Evolutionary conservation across 2,329 filamentous ascomycete genomes (phyloP).

Genomic region (Alternaria ethzedia): DNA sequence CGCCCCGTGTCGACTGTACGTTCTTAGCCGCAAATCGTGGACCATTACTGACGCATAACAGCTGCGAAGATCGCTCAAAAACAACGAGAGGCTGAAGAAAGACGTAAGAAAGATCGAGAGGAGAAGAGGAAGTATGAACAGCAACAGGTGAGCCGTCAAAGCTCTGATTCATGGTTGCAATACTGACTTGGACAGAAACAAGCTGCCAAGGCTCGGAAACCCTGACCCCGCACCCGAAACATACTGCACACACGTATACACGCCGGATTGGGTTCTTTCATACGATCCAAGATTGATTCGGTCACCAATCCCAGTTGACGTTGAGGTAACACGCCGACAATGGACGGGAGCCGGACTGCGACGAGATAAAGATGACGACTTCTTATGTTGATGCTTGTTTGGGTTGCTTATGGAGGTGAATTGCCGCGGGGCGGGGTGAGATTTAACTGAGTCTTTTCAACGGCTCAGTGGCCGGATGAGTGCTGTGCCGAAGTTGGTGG

Average conservation of each 20-base stretch:
- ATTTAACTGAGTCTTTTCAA: neutral
- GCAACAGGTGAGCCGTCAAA: no score
- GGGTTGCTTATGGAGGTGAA: neutral
- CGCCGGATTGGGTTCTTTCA: accelerated
- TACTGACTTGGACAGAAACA: neutral
- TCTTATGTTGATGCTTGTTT: neutral
- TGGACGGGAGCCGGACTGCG: no score
- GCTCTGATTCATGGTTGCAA: no score
- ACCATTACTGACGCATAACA: neutral
- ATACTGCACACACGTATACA: neutral
- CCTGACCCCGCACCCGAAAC: neutral
- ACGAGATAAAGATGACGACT: neutral
- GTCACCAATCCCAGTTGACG: neutral
- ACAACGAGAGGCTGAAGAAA: neutral
- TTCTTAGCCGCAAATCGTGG: neutral
- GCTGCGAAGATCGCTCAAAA: neutral
- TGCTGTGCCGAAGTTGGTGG: neutral
- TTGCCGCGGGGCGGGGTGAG: neutral
- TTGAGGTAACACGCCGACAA: neutral
- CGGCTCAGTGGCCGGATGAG: neutral
- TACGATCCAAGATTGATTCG: neutral
- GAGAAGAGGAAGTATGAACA: neutral
- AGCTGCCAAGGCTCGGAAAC: neutral
- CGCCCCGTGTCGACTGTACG: neutral
- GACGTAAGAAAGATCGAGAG: neutral